These are phyloP conservation scores for Papiliotrema terrestris DNA, from an alignment of 1,284 basidiomycete genomes.

Conservation along the genomic window DNA sequence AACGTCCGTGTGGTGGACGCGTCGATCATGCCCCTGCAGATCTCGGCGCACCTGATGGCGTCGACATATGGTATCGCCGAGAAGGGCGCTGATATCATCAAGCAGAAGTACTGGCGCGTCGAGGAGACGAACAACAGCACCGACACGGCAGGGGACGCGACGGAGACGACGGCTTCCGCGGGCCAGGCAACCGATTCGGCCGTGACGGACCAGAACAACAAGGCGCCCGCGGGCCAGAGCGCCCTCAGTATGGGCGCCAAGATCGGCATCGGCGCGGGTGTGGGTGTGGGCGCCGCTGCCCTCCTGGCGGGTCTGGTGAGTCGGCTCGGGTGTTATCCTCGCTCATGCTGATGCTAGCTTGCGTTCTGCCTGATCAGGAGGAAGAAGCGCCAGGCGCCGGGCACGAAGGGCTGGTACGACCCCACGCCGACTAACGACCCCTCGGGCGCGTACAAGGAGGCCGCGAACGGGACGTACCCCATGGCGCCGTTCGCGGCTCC, in stretches of 20 bases:
- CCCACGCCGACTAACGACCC: background rate
- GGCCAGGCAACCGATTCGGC: constrained; percentile 18
- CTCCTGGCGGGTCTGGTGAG: constrained; percentile 32
- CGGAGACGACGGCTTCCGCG: background rate
- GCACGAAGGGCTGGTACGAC: constrained; percentile 2
- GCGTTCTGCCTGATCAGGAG: constrained; percentile 11
- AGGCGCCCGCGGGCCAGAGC: constrained; percentile 9
- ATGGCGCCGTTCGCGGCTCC: constrained; percentile 27
- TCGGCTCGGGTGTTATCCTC: background rate
- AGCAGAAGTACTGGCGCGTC: constrained; percentile 37
- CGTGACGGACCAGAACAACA: constrained; percentile 30
- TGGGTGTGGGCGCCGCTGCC: constrained; percentile 31
- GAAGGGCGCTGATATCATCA: constrained; percentile 62
- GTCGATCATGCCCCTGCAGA: constrained; percentile 50
- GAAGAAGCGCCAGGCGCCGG: constrained; percentile 6
- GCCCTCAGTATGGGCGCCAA: constrained; percentile 23
- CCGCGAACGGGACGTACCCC: constrained; percentile 30
- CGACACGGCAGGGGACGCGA: background rate
- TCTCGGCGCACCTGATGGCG: constrained; percentile 49
- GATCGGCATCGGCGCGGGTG: constrained; percentile 42
- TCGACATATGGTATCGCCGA: constrained; percentile 68
- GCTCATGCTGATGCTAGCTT: constrained; percentile 2
- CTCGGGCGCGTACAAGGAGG: constrained; percentile 13
- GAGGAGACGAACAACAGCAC: constrained; percentile 5
- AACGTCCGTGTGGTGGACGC: constrained; percentile 53